A percentile compares a stretch with the other conserved stretches of the same genome.
phyloP scores from a whole-genome alignment of 805 yeast species.

The Starmerella vaccinii region DNA sequence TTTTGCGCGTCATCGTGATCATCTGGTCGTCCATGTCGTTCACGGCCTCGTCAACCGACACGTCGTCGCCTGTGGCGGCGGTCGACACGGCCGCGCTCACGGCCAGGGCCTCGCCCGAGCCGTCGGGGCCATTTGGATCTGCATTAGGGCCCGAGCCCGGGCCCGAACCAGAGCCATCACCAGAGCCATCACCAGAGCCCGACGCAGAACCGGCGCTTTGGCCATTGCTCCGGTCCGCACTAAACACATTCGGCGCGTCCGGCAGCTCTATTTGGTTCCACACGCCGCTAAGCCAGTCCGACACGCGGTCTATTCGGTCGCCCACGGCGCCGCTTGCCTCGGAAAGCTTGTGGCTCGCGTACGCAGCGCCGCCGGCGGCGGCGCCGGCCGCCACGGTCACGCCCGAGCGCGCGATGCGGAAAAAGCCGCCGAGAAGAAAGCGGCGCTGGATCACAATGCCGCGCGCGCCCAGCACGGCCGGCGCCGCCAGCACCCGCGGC shows the following conservation, averaged over 20 bases:
- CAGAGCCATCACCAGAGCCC: neutral
- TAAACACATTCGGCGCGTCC: neutral
- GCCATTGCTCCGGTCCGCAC: neutral
- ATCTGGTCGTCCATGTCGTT: slow-evolving; percentile 55
- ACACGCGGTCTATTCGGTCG: slow-evolving; percentile 52
- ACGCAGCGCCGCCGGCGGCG: slow-evolving; percentile 88
- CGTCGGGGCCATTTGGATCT: slow-evolving; percentile 13
- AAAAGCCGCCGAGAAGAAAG: slow-evolving; percentile 23
- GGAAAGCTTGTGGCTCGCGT: slow-evolving; percentile 81
- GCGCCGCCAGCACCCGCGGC: neutral
- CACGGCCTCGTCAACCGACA: slow-evolving; percentile 42
- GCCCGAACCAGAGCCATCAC: neutral
- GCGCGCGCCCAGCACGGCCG: slow-evolving; percentile 11
- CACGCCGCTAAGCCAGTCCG: slow-evolving; percentile 36
- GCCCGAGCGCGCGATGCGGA: slow-evolving; percentile 24
- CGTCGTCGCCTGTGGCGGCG: slow-evolving; percentile 50
- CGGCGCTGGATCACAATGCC: slow-evolving; percentile 22
- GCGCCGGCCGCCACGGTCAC: slow-evolving; percentile 78
- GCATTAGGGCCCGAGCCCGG: neutral
- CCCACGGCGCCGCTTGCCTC: slow-evolving; percentile 66
- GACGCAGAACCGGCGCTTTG: no score
- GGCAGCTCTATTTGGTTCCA: slow-evolving; percentile 28
- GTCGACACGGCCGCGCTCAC: slow-evolving; percentile 30
- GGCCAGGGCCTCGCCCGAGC: slow-evolving; percentile 28
- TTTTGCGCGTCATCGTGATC: slow-evolving; percentile 80